These are phyloP conservation scores for Arabidopsis thaliana DNA, from an alignment of 345 rosid genomes.

Conservation along the genomic window TAIR10.1 NC_003076.8:2655001-2655500, in stretches of 20 bases:
- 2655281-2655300: slow-evolving; percentile 82
- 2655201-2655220: slow-evolving; percentile 67
- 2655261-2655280: slow-evolving; percentile 76
- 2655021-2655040: slow-evolving; percentile 68
- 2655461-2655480: slow-evolving; percentile 72
- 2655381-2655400: slow-evolving; percentile 76
- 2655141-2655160: slow-evolving; percentile 89
- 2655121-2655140: slow-evolving; percentile 90
- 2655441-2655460: slow-evolving; percentile 73
- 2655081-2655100: slow-evolving; percentile 79
- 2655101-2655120: slow-evolving; percentile 68
- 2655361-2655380: slow-evolving; percentile 64
- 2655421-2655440: slow-evolving; percentile 80
- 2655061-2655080: slow-evolving; percentile 82
- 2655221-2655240: slow-evolving; percentile 71
- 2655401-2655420: slow-evolving; percentile 81
- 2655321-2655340: slow-evolving; percentile 79
- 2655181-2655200: slow-evolving; percentile 59
- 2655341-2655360: slow-evolving; percentile 83
- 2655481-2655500: slow-evolving; percentile 71
- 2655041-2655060: slow-evolving; percentile 65
- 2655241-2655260: slow-evolving; percentile 65
- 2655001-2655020: slow-evolving; percentile 77
- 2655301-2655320: slow-evolving; percentile 77
- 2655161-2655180: slow-evolving; percentile 70